These are phyloP conservation scores for Cystobasidium pallidum DNA, from an alignment of 1,284 basidiomycete genomes.

Conservation along the genomic window DNA sequence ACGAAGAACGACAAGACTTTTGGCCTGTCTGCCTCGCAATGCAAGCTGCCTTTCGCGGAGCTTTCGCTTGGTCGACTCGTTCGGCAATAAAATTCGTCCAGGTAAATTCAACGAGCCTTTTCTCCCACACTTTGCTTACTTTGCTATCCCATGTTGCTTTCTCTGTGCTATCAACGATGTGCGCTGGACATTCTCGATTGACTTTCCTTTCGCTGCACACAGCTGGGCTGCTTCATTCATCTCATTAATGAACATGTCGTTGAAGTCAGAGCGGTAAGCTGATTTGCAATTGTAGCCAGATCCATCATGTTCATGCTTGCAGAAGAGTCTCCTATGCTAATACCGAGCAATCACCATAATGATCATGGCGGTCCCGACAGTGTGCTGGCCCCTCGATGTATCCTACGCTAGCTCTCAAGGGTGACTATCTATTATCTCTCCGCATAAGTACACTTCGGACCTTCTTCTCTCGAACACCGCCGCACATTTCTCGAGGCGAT, in stretches of 20 bases:
- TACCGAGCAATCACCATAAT: too few species aligned
- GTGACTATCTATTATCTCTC: conserved; percentile 43
- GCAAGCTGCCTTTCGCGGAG: conserved; percentile 22
- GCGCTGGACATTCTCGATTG: not conserved
- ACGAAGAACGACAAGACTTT: too few species aligned
- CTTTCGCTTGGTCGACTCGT: conserved; percentile 4
- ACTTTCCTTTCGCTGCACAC: not conserved
- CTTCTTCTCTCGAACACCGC: conserved; percentile 44
- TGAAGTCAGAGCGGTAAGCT: conserved; percentile 49
- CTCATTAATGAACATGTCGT: conserved; percentile 50
- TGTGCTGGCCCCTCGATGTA: conserved; percentile 53
- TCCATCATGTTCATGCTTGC: too few species aligned
- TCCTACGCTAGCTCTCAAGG: conserved; percentile 46
- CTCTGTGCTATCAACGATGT: too few species aligned
- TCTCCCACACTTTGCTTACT: not conserved
- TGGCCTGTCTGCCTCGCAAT: too few species aligned
- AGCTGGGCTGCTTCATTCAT: conserved; percentile 46
- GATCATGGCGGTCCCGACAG: conserved; percentile 37
- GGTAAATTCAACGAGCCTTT: not conserved
- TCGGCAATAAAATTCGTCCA: conserved; percentile 14
- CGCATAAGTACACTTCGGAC: conserved; percentile 50
- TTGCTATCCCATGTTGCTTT: not conserved
- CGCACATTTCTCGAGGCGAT: conserved; percentile 67
- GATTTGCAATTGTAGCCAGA: not conserved
- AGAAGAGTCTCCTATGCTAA: too few species aligned